Base-by-base conservation (phyloP, 1,139 yeast genomes). In the Tardiomyces digboiensis region DNA sequence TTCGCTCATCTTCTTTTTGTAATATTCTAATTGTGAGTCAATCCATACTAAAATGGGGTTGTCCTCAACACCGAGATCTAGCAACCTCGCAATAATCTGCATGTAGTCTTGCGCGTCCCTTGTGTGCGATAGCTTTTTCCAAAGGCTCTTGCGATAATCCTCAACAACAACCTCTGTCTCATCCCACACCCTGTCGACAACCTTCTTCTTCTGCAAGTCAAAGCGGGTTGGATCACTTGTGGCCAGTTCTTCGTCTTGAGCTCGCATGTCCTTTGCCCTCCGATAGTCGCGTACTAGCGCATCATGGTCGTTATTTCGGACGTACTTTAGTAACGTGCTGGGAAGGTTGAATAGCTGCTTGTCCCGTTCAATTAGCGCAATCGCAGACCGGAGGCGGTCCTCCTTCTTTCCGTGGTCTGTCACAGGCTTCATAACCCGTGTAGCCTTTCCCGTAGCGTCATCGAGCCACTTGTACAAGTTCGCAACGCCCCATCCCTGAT, bases 331-430 rank as follows among this genome's bases (percentile, higher is more conserved):
- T 46, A 91, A 67, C 10, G 65, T 67, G 29, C 73, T 74, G 0
- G 97, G 95, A 41, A 88, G 70, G 57, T 86, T 83, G 56, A 91
- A 81, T 45, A 87, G 71, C 47, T 73, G 73, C 44, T 71, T 72
- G 59, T 87, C 77, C 39, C 72, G 68, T 42, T 79, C 79, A 19
- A 88, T 71, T 48, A 84, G 75, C 22, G 75, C 75, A 46, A 84
- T 69, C 14, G 94, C 75, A 33, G 72, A 71, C 42, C 70, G 66
- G 43, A 85, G 70, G 50, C 82, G 78, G 19, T 68, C 66, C 50
- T 83, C 85, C 53, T 77, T 79, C 8, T 71, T 66, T 47, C 78
- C 74, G 45, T 78, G 77, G 42, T 82, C 82, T 44, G 81, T 64
- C 6, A 89, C 77, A 0, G 97, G 97, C 49, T 88, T 78, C 50